phyloP scores from a whole-genome alignment of 345 rosid species.

The Arabis alpina region DNA sequence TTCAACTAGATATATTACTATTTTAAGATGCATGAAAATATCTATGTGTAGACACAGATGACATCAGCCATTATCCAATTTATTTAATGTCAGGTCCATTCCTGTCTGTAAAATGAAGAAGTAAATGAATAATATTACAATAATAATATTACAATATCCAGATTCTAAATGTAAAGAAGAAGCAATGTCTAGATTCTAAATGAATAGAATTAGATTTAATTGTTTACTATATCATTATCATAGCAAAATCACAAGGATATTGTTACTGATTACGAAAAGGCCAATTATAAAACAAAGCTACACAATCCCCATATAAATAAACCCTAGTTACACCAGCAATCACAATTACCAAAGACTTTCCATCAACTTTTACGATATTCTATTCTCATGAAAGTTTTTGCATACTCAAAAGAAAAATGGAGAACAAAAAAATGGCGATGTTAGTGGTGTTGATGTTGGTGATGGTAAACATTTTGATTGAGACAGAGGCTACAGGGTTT shows the following conservation, averaged over 20 bases:
- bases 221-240: neutral
- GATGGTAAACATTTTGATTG: conserved; percentile 27
- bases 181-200: neutral
- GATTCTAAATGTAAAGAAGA: neutral
- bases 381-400: too few relatives aligned
- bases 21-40: conserved; percentile 4
- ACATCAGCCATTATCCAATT: neutral
- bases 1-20: neutral
- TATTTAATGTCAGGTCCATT: neutral
- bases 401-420: conserved; percentile 16
- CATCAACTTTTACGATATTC: conserved; percentile 3
- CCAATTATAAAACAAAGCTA: neutral
- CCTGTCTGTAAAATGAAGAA: neutral
- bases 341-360: neutral
- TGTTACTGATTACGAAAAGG: conserved; percentile 7
- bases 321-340: neutral
- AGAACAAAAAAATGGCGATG: conserved; percentile 29
- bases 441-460: conserved; percentile 26
- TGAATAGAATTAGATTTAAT: neutral
- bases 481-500: conserved; percentile 17
- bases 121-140: too few relatives aligned
- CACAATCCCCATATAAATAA: conserved; percentile 1
- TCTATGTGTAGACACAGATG: neutral
- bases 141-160: neutral
- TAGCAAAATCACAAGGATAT: neutral